These are phyloP conservation scores for Acmispon strigosus DNA, from an alignment of 306 rosid genomes.

Conservation along the genomic window DNA sequence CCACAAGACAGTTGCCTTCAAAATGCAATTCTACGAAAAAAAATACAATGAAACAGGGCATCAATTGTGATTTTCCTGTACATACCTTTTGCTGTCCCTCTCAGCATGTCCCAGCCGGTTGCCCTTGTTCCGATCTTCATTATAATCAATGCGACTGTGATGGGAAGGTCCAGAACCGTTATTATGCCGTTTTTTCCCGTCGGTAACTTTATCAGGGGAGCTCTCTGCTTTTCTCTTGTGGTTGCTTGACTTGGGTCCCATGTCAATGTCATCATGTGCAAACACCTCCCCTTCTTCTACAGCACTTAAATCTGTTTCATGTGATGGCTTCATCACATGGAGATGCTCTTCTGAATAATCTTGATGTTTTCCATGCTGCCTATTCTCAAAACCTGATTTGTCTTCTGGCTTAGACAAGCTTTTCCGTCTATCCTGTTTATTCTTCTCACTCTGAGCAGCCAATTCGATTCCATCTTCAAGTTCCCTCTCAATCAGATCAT, in stretches of 20 bases:
- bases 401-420: constrained; percentile 67
- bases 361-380: constrained; percentile 55
- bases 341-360: constrained; percentile 49
- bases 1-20: neutral
- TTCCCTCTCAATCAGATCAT: constrained; percentile 93
- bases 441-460: constrained; percentile 69
- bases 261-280: constrained; percentile 31
- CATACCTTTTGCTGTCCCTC: constrained; percentile 64
- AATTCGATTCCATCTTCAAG: constrained; percentile 93
- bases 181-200: constrained; percentile 58
- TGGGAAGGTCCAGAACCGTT: constrained; percentile 41
- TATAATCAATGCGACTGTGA: constrained; percentile 37
- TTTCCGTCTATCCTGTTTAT: constrained; percentile 67
- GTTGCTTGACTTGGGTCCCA: constrained; percentile 53
- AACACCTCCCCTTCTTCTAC: constrained; percentile 91
- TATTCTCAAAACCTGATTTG: constrained; percentile 47
- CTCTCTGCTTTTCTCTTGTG: constrained; percentile 78
- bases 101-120: constrained; percentile 47
- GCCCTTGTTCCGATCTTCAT: constrained; percentile 41
- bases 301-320: constrained; percentile 44
- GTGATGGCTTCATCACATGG: constrained; percentile 28
- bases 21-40: too few relatives aligned
- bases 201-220: constrained; percentile 43
- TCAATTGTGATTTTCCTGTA: constrained; percentile 65
- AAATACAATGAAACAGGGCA: neutral